These are phyloP conservation scores for Croton setiger DNA, from an alignment of 441 rosid species.

Conservation along the genomic window DNA sequence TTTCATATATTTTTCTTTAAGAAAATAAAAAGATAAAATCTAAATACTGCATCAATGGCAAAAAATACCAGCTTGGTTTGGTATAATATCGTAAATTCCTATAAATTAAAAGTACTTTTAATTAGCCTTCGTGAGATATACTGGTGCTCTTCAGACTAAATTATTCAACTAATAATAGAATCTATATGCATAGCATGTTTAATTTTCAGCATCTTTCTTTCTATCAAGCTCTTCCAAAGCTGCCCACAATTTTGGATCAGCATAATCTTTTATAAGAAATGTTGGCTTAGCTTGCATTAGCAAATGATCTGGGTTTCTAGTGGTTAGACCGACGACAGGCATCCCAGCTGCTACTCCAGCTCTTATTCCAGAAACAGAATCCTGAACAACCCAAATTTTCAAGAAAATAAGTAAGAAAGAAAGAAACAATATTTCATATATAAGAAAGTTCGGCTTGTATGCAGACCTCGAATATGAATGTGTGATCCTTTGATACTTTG, in stretches of 20 bases:
- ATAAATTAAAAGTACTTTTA: background rate
- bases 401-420: conserved; percentile 5
- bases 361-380: conserved; percentile 80
- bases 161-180: conserved; percentile 4
- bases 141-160: background rate
- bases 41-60: background rate
- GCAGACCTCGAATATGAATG: conserved; percentile 64
- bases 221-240: conserved; percentile 66
- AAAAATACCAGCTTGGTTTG: background rate
- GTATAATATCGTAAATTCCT: background rate
- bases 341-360: conserved; percentile 96
- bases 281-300: conserved; percentile 72
- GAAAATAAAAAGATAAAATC: no score
- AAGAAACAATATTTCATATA: background rate
- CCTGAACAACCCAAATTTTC: conserved; percentile 48
- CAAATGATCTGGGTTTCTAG: conserved; percentile 64
- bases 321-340: conserved; percentile 76
- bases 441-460: background rate
- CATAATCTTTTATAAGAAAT: conserved; percentile 63
- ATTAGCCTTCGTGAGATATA: background rate
- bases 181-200: conserved; percentile 6
- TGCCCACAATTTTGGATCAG: conserved; percentile 68
- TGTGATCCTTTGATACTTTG: conserved; percentile 73
- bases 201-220: conserved; percentile 22
- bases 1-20: no score